Percentiles rank a stretch among this genome's conserved stretches.
These are phyloP conservation scores for Pleurotus platypus DNA, from an alignment of 768 basidiomycete species.

Conservation along the genomic window DNA sequence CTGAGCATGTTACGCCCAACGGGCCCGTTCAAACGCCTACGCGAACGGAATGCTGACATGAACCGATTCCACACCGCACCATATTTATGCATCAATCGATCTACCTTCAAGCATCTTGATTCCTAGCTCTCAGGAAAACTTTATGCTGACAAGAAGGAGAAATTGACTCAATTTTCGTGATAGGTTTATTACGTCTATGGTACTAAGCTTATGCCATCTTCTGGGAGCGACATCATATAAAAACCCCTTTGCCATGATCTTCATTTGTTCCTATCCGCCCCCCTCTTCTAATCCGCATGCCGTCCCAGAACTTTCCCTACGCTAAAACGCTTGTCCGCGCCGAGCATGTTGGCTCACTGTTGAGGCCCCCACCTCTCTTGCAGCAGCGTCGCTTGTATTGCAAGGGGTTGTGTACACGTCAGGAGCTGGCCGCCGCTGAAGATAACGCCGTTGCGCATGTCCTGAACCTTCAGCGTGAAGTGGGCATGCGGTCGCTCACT, in stretches of 20 bases:
- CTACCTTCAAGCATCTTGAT: too few species aligned
- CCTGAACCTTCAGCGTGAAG: conserved; percentile 48
- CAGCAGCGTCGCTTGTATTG: conserved; percentile 43
- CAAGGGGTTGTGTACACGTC: conserved; percentile 31
- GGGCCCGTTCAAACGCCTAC: too few species aligned
- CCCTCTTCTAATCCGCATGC: conserved; percentile 13
- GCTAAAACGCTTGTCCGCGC: conserved; percentile 38
- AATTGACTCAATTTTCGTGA: not conserved
- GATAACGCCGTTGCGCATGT: conserved; percentile 52
- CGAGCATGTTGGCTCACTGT: conserved; percentile 61
- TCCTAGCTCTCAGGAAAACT: too few species aligned
- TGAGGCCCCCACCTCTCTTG: conserved; percentile 49
- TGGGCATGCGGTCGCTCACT: conserved; percentile 58
- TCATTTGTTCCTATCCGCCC: too few species aligned
- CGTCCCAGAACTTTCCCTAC: conserved; percentile 21
- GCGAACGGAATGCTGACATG: too few species aligned
- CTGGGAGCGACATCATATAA: not conserved
- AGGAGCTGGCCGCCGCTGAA: conserved; percentile 45
- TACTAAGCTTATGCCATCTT: not conserved
- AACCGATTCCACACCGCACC: too few species aligned
- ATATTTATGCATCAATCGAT: too few species aligned
- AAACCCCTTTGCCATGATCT: not conserved
- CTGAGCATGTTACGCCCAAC: too few species aligned
- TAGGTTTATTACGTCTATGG: conserved; percentile 3
- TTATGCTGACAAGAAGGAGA: too few species aligned